Evolutionary conservation across 208 protist genomes (phyloP), one percentile per base, ranked within the genome.

Genomic region (Crithidia fasciculata): DNA sequence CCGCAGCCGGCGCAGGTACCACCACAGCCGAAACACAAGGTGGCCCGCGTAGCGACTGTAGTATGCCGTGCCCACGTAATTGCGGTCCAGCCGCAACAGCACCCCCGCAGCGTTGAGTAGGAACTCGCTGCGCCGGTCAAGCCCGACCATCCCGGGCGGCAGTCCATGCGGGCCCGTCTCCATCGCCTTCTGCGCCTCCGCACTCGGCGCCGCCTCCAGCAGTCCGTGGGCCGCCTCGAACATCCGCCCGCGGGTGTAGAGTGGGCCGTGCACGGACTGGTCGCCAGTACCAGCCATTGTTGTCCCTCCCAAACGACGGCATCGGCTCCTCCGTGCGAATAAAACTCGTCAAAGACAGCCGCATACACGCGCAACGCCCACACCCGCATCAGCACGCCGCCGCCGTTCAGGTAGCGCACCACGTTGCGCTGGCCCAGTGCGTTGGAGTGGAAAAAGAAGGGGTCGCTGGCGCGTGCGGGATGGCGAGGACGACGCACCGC

Each of bases 221-320:
- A 80, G 69, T 16, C 62, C 68, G 6, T 62, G 47, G 18, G 72
- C 65, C 37, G 70, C 54, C 58, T 80, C 75, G 49, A 68, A 80
- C 62, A 71, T 66, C 50, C 75, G 75, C 28, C 53, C 68, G 13
- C 68, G 64, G 28, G 44, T 28, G 19, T 69, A 65, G 47, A 80
- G 44, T 8, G 44, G 44, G 8, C 62, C 60, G 57, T 71, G 50
- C 16, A 80, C 69, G 7, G 75, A 80, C 69, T 80, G 75, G 56
- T 80, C 75, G 52, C 75, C n/a, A 80, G 39, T 45, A 72, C 75
- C 75, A 80, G 10, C 67, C 63, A 5, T 41, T 10, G 58, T 53
- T 44, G 13, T 44, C 41, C 18, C 19, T 60, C 2, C 16, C 55
- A 15, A 76, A 37, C 3, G 53, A 12, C 2, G 65, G 62, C 0